Percentiles rank a stretch among this genome's conserved stretches.
These are phyloP conservation scores for Fusarium graminum DNA, from an alignment of 2,329 filamentous ascomycete genomes.

Conservation along the genomic window DNA sequence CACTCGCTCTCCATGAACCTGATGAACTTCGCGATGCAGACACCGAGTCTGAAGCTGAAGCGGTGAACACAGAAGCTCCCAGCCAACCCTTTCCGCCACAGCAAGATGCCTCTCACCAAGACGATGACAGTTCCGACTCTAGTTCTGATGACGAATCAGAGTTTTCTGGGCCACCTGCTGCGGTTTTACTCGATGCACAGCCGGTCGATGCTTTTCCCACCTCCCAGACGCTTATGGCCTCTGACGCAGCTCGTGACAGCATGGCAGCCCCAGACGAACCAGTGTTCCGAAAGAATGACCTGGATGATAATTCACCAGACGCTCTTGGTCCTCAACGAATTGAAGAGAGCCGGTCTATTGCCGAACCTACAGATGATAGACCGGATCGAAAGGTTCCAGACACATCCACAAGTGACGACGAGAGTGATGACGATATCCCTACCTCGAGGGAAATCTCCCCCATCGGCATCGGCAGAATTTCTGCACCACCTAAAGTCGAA, in stretches of 20 bases:
- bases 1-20: background rate
- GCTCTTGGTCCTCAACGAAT: background rate
- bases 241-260: background rate
- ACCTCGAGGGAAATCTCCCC: conserved; percentile 19
- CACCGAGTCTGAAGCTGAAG: conserved; percentile 18
- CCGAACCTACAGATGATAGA: background rate
- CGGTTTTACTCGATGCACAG: background rate
- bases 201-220: background rate
- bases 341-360: background rate
- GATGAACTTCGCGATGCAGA: conserved; percentile 11
- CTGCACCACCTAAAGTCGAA: background rate
- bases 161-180: background rate
- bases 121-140: conserved; percentile 8
- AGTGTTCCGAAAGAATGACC: conserved; percentile 2
- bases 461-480: conserved; percentile 20
- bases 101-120: background rate
- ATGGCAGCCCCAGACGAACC: background rate
- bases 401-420: conserved; percentile 15
- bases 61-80: conserved; percentile 1
- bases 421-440: conserved; percentile 25
- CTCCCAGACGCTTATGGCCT: background rate
- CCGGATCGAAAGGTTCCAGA: background rate
- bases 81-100: background rate
- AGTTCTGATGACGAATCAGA: conserved; percentile 4
- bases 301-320: conserved; percentile 1